Evolutionary conservation across 1,284 basidiomycete species (phyloP).

Genomic region (Ganoderma resinaceum): DNA sequence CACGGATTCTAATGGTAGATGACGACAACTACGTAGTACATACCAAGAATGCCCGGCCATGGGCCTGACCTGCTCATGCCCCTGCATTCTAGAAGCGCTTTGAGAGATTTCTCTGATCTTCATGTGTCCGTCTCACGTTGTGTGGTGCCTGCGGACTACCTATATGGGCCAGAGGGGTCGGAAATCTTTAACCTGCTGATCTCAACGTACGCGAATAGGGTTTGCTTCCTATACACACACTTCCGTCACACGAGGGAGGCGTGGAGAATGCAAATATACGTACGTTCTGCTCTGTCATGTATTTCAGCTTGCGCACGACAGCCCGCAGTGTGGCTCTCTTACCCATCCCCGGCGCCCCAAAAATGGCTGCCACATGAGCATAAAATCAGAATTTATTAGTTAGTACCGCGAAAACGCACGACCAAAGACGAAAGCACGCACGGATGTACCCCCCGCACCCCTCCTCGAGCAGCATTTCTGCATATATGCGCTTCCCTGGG

Average conservation of each 20-base stretch:
- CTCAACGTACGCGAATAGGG: slow-evolving; percentile 96
- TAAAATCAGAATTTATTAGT: not conserved
- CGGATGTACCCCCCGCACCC: slow-evolving; percentile 96
- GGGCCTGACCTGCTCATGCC: slow-evolving; percentile 57
- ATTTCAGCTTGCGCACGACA: slow-evolving; percentile 87
- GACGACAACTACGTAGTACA: slow-evolving; percentile 27
- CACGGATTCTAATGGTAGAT: not conserved
- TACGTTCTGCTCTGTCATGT: slow-evolving; percentile 84
- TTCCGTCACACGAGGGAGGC: slow-evolving; percentile 38
- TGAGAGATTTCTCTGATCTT: slow-evolving; percentile 67
- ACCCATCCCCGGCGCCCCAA: slow-evolving; percentile 97
- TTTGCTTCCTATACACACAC: slow-evolving; percentile 73
- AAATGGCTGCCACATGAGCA: slow-evolving; percentile 72
- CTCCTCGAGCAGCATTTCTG: slow-evolving; percentile 84
- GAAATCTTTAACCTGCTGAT: slow-evolving; percentile 97
- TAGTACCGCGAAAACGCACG: too few relatives aligned
- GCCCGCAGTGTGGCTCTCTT: slow-evolving; percentile 98
- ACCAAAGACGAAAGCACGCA: slow-evolving; percentile 50
- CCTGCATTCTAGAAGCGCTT: slow-evolving; percentile 64
- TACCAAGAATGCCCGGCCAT: slow-evolving; percentile 73
- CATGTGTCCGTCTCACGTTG: slow-evolving; percentile 64
- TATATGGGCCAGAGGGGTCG: slow-evolving; percentile 95
- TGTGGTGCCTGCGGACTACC: slow-evolving; percentile 79
- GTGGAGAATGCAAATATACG: slow-evolving; percentile 33
- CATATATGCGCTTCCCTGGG: not conserved